These are phyloP conservation scores for Tuber microsphaerosporum DNA, from an alignment of 495 filamentous ascomycete genomes.

Conservation along the genomic window DNA sequence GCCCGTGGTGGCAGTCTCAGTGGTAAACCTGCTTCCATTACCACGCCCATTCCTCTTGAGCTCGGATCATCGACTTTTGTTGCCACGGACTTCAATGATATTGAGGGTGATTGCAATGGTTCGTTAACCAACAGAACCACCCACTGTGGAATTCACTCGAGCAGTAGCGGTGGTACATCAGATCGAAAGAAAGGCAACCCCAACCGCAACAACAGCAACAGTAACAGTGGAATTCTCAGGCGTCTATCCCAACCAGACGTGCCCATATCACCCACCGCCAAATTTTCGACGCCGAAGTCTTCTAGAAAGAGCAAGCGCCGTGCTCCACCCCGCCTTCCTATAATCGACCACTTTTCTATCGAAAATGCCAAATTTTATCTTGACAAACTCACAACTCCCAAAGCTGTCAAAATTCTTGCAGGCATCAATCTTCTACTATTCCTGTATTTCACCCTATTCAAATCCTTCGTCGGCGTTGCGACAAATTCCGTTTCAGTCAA, in stretches of 20 bases:
- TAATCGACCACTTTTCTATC: conserved; percentile 1
- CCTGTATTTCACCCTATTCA: conserved; percentile 25
- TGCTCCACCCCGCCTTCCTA: neutral
- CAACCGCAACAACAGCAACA: conserved; percentile 11
- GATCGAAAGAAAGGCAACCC: conserved; percentile 9
- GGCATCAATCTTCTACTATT: conserved; percentile 27
- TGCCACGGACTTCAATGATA: neutral
- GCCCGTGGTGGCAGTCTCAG: conserved; percentile 23
- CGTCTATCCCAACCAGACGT: conserved; percentile 5
- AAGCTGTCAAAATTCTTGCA: conserved; percentile 18
- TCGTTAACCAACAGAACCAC: conserved; percentile 1
- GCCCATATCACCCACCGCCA: conserved; percentile 1
- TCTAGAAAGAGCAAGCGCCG: conserved; percentile 15
- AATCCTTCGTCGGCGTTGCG: neutral
- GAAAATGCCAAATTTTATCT: conserved; percentile 9
- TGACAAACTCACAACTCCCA: conserved; percentile 17
- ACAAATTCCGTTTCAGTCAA: neutral
- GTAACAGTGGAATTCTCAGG: conserved; percentile 9
- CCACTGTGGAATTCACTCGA: conserved; percentile 14
- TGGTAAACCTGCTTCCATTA: conserved; percentile 17
- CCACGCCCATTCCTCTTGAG: conserved; percentile 3
- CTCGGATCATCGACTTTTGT: neutral
- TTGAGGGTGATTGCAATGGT: neutral
- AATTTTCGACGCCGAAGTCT: conserved; percentile 10
- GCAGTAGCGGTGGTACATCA: conserved; percentile 12